phyloP scores from a whole-genome alignment of 371 early-diverging fungal species.

The Mortierella sp. region DNA sequence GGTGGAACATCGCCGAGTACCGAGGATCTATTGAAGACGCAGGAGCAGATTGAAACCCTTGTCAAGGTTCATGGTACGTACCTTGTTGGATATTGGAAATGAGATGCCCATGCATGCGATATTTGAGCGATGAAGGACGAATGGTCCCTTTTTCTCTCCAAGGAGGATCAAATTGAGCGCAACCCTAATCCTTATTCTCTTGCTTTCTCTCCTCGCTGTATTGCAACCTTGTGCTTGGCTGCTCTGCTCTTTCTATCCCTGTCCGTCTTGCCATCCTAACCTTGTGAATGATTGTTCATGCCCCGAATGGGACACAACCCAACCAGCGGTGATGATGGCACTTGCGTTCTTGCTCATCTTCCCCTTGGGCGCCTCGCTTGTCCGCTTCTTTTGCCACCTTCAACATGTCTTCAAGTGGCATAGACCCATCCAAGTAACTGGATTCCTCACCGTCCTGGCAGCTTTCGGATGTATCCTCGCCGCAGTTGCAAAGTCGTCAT shows the following conservation, averaged over 20 bases:
- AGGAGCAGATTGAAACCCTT: neutral
- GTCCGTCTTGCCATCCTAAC: neutral
- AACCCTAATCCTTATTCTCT: too few relatives aligned
- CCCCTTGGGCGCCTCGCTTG: slow-evolving; percentile 36
- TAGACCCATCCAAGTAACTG: slow-evolving; percentile 34
- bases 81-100: neutral
- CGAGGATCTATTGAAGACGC: neutral
- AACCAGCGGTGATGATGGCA: slow-evolving; percentile 33
- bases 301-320: neutral
- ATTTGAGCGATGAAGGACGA: too few relatives aligned
- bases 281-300: neutral
- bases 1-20: neutral
- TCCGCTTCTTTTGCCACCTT: slow-evolving; percentile 40
- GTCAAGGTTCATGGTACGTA: slow-evolving; percentile 40
- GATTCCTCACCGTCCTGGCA: slow-evolving; percentile 21
- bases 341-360: slow-evolving; percentile 35
- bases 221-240: too few relatives aligned
- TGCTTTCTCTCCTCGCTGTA: too few relatives aligned
- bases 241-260: neutral
- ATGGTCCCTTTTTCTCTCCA: too few relatives aligned
- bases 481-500: slow-evolving; percentile 10
- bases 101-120: neutral
- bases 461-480: slow-evolving; percentile 29
- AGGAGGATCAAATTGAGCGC: too few relatives aligned
- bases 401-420: slow-evolving; percentile 37